Base-by-base conservation (phyloP, 1,139 yeast species). In the Taiozyma sp. region DNA sequence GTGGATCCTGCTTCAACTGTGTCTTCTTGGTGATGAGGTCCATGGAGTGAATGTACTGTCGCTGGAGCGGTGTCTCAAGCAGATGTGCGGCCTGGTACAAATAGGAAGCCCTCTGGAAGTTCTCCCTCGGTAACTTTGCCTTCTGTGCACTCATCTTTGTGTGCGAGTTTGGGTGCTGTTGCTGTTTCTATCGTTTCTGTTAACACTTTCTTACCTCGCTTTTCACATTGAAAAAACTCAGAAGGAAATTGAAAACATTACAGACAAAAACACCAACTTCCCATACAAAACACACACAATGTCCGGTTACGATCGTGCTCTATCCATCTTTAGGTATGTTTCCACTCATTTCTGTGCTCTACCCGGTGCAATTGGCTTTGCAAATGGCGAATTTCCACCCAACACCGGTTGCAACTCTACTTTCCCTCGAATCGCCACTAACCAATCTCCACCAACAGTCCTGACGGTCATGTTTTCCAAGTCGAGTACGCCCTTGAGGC, bases 241-340 rank as follows among this genome's bases (percentile, higher is more conserved):
- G 11, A 30, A 30, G 14, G 34, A 30, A 30, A 30, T 13, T 30
- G 6, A 30, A 30, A 30, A 30, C 22, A 37, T 37, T 14, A 37
- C 2, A 24, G 26, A 37, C 22, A 21, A 16, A 37, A 35, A 5
- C 40, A 19, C 13, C 10, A n/a, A 35, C 21, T 19, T 19, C 4
- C 14, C 14, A 37, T 6, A 19, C 41, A 37, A 37, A 37, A 19
- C 14, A 37, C n/a, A 14, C 16, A 47, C n/a, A 51, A 88, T 93
- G 99, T 88, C 97, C 79, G 98, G 99, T 56, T 93, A 93, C 96
- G 99, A 93, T 73, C 85, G 99, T 80, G 99, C 99, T 55, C 81
- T 93, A 65, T 91, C 98, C 54, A 95, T 93, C 70, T 93, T 93
- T 74, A 89, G 97, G 87, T 86, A 81, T 64, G 91, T 81, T 43